phyloP scores from a whole-genome alignment of 306 rosid species.

The Pyrus pyrifolia region DNA sequence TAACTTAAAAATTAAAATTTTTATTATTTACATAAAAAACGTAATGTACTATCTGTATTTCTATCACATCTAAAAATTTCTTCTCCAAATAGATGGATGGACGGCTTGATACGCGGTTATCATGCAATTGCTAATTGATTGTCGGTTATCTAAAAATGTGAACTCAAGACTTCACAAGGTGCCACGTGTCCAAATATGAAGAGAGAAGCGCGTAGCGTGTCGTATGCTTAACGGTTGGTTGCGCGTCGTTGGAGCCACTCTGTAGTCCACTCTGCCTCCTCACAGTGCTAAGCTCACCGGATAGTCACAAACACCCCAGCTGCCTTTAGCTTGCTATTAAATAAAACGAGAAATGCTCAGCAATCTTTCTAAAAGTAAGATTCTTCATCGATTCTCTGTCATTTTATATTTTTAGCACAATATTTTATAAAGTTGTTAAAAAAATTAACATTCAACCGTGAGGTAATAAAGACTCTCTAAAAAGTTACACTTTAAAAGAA shows the following conservation, averaged over 20 bases:
- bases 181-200: slow-evolving; percentile 29
- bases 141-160: slow-evolving; percentile 33
- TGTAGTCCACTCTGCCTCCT: background rate
- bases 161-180: background rate
- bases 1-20: no score
- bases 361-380: no score
- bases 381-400: no score
- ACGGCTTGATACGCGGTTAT: background rate
- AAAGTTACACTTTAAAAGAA: no score
- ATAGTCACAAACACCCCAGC: slow-evolving; percentile 3
- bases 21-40: no score
- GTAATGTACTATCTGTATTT: no score
- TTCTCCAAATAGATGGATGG: background rate
- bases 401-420: no score
- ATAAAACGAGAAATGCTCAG: background rate
- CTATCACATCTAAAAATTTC: no score
- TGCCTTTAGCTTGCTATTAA: background rate
- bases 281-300: slow-evolving; percentile 16
- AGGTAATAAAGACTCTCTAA: no score
- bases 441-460: no score
- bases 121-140: background rate
- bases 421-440: no score
- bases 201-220: slow-evolving; percentile 35
- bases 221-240: slow-evolving; percentile 11
- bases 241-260: slow-evolving; percentile 34